phyloP scores from a whole-genome alignment of 2,329 filamentous ascomycete genomes.

The Pseudogymnoascus sp. region DNA sequence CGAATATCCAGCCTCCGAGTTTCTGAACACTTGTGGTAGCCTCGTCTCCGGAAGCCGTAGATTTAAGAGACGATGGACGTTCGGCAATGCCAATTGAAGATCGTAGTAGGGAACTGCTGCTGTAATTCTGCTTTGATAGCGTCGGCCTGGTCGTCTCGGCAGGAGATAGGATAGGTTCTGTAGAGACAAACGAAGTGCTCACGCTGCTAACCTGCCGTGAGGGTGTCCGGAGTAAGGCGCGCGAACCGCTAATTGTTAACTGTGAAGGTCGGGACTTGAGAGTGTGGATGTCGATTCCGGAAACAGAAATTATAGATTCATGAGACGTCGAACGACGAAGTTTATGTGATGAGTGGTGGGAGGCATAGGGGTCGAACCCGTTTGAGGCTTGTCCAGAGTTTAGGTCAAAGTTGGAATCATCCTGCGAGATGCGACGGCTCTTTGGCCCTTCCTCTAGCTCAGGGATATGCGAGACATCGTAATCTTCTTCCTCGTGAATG shows the following conservation, averaged over 20 bases:
- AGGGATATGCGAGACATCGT: slow-evolving; percentile 24
- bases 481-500: slow-evolving; percentile 31
- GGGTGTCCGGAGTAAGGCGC: slow-evolving; percentile 41
- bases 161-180: slow-evolving; percentile 44
- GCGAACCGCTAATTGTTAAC: slow-evolving; percentile 49
- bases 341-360: slow-evolving; percentile 34
- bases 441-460: slow-evolving; percentile 14
- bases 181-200: slow-evolving; percentile 36
- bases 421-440: slow-evolving; percentile 2
- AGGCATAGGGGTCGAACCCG: slow-evolving; percentile 27
- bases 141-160: slow-evolving; percentile 54
- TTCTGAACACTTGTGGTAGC: slow-evolving; percentile 39
- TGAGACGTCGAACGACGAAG: slow-evolving; percentile 68
- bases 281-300: slow-evolving; percentile 83
- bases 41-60: slow-evolving; percentile 11
- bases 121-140: slow-evolving; percentile 38
- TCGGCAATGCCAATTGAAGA: slow-evolving; percentile 39
- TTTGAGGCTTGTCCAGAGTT: slow-evolving; percentile 17
- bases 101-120: slow-evolving; percentile 49
- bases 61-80: slow-evolving; percentile 23
- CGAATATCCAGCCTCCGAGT: slow-evolving; percentile 59
- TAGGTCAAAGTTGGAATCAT: slow-evolving; percentile 16
- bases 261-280: slow-evolving; percentile 70
- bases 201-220: slow-evolving; percentile 39
- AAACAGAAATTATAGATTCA: slow-evolving; percentile 81